Percentiles rank a stretch among this genome's conserved stretches.
Evolutionary conservation across 148 eudicot species (phyloP).

Genomic region (Limonium bicolor): DNA sequence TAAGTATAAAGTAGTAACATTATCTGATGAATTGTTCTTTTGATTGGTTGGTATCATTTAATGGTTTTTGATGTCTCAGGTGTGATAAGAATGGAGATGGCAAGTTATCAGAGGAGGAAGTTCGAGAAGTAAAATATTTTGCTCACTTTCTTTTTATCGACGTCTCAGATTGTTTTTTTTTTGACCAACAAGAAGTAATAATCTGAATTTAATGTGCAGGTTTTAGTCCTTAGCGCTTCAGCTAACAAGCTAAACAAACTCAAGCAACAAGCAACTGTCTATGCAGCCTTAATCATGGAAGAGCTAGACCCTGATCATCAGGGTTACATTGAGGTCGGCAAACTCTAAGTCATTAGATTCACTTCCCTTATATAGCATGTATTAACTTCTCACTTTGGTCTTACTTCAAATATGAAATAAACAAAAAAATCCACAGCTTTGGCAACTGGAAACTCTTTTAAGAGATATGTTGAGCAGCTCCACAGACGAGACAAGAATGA

Average conservation of each 20-base stretch:
- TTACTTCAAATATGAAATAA: no score
- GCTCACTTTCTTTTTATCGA: neutral
- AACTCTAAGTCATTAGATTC: no score
- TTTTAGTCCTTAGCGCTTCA: conserved; percentile 81
- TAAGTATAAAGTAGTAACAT: no score
- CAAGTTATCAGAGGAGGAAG: conserved; percentile 79
- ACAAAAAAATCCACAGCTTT: no score
- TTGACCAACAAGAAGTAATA: no score
- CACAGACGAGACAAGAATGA: conserved; percentile 19
- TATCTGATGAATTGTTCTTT: neutral
- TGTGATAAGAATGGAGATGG: conserved; percentile 99
- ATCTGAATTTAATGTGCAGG: conserved; percentile 18
- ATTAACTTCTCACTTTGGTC: no score
- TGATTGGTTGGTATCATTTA: conserved; percentile 2
- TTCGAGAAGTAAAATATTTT: conserved; percentile 48
- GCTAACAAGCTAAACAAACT: conserved; percentile 80
- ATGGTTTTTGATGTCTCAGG: conserved; percentile 21
- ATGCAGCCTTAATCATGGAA: conserved; percentile 93
- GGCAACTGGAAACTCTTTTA: conserved; percentile 90
- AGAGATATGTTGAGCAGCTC: conserved; percentile 56
- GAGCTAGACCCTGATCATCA: conserved; percentile 83
- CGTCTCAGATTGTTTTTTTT: no score
- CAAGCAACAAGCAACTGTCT: conserved; percentile 55
- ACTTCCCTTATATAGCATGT: no score
- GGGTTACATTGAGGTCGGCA: conserved; percentile 91